Evolutionary conservation across 257 asterid genomes (phyloP).

Genomic region (Petrea volubilis): DNA sequence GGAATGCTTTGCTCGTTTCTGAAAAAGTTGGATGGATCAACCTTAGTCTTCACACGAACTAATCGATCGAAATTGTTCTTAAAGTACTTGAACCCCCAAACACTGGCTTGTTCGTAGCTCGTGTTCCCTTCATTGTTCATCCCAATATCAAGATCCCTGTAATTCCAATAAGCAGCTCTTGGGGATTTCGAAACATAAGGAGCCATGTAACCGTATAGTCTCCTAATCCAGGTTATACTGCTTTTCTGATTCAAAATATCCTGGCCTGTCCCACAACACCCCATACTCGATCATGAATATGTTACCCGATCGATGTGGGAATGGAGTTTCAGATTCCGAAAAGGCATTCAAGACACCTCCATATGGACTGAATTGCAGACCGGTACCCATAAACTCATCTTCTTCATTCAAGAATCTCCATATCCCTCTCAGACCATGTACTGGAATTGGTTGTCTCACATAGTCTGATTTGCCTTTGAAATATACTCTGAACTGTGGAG

Average conservation of each 20-base stretch:
- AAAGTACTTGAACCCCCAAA: constrained; percentile 14
- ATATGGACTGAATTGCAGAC: constrained; percentile 25
- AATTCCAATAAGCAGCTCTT: constrained; percentile 22
- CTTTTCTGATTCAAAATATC: background rate
- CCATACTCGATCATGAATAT: constrained; percentile 20
- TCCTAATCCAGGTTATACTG: constrained; percentile 13
- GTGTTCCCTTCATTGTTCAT: constrained; percentile 3
- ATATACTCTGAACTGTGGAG: background rate
- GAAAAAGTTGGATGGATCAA: constrained; percentile 33
- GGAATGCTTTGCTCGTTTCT: constrained; percentile 38
- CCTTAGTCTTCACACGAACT: constrained; percentile 38
- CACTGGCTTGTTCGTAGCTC: constrained; percentile 12
- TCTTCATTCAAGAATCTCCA: constrained; percentile 23
- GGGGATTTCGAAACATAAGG: constrained; percentile 24
- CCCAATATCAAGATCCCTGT: constrained; percentile 25
- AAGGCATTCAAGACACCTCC: constrained; percentile 18
- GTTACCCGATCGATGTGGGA: constrained; percentile 27
- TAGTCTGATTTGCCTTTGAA: constrained; percentile 25
- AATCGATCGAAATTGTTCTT: constrained; percentile 7
- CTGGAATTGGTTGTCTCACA: constrained; percentile 4
- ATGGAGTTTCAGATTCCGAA: constrained; percentile 28
- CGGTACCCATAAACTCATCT: background rate
- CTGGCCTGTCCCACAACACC: background rate
- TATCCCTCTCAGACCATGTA: constrained; percentile 2
- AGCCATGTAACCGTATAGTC: constrained; percentile 15